Evolutionary conservation across 2,329 filamentous ascomycete genomes (phyloP).

Genomic region (Xylaria sp.): DNA sequence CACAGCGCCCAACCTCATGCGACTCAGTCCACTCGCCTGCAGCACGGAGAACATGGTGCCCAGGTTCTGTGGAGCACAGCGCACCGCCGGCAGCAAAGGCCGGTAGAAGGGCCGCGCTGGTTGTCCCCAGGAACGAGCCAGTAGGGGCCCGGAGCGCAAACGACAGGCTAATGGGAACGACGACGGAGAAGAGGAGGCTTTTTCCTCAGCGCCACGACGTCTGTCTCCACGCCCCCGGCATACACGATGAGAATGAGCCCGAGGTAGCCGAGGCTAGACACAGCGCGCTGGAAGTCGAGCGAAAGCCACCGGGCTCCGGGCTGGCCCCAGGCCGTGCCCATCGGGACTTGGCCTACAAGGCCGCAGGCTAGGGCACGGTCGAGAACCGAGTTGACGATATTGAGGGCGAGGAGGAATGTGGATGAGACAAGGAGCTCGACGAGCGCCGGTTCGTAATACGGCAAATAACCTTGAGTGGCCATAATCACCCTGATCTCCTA

Average conservation of each 20-base stretch:
- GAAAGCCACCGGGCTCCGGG: constrained; percentile 72
- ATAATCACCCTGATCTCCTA: constrained; percentile 1
- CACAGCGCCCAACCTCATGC: constrained; percentile 67
- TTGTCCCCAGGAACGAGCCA: constrained; percentile 23
- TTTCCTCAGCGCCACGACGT: constrained; percentile 64
- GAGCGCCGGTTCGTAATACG: constrained; percentile 73
- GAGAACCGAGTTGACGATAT: constrained; percentile 66
- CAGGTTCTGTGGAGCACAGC: constrained; percentile 50
- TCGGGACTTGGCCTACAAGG: constrained; percentile 75
- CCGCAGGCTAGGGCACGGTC: constrained; percentile 74
- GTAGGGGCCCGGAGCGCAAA: constrained; percentile 31
- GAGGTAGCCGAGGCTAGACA: constrained; percentile 76
- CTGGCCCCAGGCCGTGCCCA: constrained; percentile 76
- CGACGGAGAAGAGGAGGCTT: constrained; percentile 69
- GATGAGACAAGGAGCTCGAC: constrained; percentile 67
- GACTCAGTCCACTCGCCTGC: constrained; percentile 55
- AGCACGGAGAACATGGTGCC: constrained; percentile 66
- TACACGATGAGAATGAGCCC: constrained; percentile 78
- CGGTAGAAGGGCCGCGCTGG: constrained; percentile 64
- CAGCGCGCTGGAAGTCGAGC: constrained; percentile 52
- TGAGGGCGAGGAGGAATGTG: constrained; percentile 72
- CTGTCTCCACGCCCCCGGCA: constrained; percentile 69
- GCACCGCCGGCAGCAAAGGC: constrained; percentile 55
- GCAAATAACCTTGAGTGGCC: constrained; percentile 48
- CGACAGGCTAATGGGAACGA: constrained; percentile 39